A percentile compares a stretch with the other conserved stretches of the same genome.
Conservation (phyloP, 2,329 filamentous ascomycete species). For the Trichophyton rubrum region DNA sequence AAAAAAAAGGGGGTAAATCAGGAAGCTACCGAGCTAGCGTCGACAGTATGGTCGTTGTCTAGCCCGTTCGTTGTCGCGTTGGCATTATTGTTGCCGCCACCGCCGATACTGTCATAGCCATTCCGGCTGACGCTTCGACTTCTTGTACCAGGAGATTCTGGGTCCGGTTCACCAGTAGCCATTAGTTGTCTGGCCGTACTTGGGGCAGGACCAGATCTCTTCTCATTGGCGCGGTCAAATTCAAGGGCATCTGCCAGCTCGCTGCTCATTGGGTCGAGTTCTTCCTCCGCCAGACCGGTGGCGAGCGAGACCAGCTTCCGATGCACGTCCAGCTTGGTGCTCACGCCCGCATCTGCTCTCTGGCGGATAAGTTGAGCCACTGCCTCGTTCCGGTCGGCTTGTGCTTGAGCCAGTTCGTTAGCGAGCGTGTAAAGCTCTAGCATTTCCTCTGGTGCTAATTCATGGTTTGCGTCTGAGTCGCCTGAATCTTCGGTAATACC, state of each 20-base stretch:
- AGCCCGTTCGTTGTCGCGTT: background rate
- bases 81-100: background rate
- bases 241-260: conserved; percentile 36
- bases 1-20: background rate
- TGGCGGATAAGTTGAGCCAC: conserved; percentile 33
- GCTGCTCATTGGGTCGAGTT: conserved; percentile 36
- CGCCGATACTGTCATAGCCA: background rate
- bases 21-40: background rate
- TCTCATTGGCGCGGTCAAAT: conserved; percentile 31
- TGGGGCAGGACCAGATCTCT: conserved; percentile 1
- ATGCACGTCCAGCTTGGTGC: conserved; percentile 36
- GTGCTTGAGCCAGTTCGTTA: conserved; percentile 22
- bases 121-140: background rate
- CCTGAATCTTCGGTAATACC: background rate
- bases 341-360: conserved; percentile 34
- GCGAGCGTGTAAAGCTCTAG: conserved; percentile 21
- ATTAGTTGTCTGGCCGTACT: background rate
- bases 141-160: background rate
- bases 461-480: background rate
- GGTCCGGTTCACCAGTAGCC: background rate
- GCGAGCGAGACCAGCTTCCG: conserved; percentile 36
- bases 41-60: background rate
- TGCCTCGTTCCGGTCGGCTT: conserved; percentile 24
- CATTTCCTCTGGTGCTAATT: conserved; percentile 21
- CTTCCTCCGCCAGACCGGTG: conserved; percentile 36